Evolutionary conservation across 306 rosid species (phyloP), one percentile per base, ranked within the genome.

Genomic region (Potentilla sterilis): DNA sequence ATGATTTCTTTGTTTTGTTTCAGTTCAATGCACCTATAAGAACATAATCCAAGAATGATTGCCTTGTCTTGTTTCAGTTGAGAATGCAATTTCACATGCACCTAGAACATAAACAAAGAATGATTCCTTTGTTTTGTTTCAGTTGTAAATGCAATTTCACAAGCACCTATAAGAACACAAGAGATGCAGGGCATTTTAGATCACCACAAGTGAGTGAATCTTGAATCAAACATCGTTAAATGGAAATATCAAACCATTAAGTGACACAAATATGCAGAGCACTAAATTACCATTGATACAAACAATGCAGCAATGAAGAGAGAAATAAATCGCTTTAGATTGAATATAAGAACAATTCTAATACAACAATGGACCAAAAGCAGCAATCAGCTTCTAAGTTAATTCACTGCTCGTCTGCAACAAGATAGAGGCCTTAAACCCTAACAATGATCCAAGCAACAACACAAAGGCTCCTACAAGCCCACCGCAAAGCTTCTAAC

Each of bases 251-350:
- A 63, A 10, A 62, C 67, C 21, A 61, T 2, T 5, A 34, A 59
- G 24, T 14, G 38, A 32, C 40, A 61, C 38, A 58, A 58, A 24
- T 6, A 24, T 24, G 65, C 65, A 32, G 66, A 61, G 66, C 40
- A 15, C 13, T 48, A 70, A 74, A 67, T 48, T 82, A 70, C 75
- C 46, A 69, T 67, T 57, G 55, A 61, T 14, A 14, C 42, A 62
- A 62, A 62, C 67, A 62, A 34, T 34, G 67, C 67, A 13, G 19
- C 37, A 19, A 49, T 21, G 68, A 77, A 77, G 82, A 79, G 71
- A 61, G 66, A 73, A 34, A 79, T 65, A 61, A 13, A 74, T 13
- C 82, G 73, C 41, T 80, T 76, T 78, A 57, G 51, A 76, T 43
- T 37, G 13, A 61, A 47, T 21, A 18, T 21, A 18, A 37, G 61